Conservation (phyloP, 2,329 filamentous ascomycete genomes). For the Hypoxylon sp. region DNA sequence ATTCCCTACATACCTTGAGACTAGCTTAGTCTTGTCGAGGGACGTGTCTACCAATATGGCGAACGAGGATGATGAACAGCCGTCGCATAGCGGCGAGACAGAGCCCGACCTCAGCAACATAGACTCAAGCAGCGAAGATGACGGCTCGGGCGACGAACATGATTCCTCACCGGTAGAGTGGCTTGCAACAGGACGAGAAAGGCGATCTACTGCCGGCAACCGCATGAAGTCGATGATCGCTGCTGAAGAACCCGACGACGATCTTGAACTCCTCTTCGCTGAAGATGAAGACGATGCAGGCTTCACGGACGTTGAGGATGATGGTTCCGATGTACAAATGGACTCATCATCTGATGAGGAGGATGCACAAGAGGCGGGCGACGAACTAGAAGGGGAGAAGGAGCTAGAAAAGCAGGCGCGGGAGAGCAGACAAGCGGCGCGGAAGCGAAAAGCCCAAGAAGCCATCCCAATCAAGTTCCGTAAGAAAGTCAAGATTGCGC, state of each 20-base stretch:
- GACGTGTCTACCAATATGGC: conserved; percentile 57
- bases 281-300: conserved; percentile 78
- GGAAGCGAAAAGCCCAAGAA: conserved; percentile 86
- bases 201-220: conserved; percentile 85
- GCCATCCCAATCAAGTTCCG: conserved; percentile 77
- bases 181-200: conserved; percentile 79
- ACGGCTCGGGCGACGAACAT: conserved; percentile 50
- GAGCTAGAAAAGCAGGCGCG: conserved; percentile 84
- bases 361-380: conserved; percentile 75
- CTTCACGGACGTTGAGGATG: conserved; percentile 76
- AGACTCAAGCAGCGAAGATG: conserved; percentile 56
- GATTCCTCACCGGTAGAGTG: conserved; percentile 67
- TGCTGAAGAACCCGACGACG: conserved; percentile 76
- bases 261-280: conserved; percentile 81
- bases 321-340: conserved; percentile 82
- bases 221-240: conserved; percentile 83
- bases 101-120: conserved; percentile 53
- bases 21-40: not conserved
- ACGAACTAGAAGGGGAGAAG: conserved; percentile 88
- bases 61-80: conserved; percentile 59
- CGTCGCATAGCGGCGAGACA: conserved; percentile 52
- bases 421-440: conserved; percentile 72
- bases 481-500: conserved; percentile 80
- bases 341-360: conserved; percentile 89
- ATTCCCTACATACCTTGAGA: not conserved